Percentiles rank a stretch among this genome's conserved stretches.
phyloP scores from a whole-genome alignment of 768 basidiomycete genomes.

The Boletus tylopilopsis region DNA sequence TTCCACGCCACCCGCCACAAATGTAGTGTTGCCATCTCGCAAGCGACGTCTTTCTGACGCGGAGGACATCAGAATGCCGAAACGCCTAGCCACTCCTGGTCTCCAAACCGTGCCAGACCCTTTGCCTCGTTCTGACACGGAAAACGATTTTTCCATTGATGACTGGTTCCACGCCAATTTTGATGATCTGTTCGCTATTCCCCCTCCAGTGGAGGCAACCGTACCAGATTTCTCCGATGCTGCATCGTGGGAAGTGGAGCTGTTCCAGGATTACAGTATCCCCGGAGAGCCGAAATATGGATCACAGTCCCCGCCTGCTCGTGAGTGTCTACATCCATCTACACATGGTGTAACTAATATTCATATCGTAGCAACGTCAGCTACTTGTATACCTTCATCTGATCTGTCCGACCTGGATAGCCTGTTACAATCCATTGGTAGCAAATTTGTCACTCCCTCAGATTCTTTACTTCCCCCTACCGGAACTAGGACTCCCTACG shows the following conservation, averaged over 20 bases:
- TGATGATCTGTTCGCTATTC: constrained; percentile 25
- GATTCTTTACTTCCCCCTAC: background rate
- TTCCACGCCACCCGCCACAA: background rate
- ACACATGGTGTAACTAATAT: background rate
- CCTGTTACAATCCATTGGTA: constrained; percentile 6
- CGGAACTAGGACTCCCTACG: background rate
- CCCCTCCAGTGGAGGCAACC: constrained; percentile 21
- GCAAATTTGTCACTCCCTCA: background rate
- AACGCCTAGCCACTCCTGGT: constrained; percentile 25
- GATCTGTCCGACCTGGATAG: constrained; percentile 5
- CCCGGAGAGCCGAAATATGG: background rate
- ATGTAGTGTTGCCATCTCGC: constrained; percentile 1
- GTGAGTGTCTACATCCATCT: constrained; percentile 2
- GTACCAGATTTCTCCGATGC: constrained; percentile 26
- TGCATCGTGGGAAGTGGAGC: constrained; percentile 31
- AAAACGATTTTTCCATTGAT: constrained; percentile 27
- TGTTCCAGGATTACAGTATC: constrained; percentile 30
- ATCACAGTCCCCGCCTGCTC: background rate
- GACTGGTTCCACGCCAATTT: constrained; percentile 35
- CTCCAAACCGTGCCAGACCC: constrained; percentile 33
- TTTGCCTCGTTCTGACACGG: constrained; percentile 12
- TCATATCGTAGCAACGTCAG: background rate
- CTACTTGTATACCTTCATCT: background rate
- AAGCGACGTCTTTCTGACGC: constrained; percentile 39
- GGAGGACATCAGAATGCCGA: constrained; percentile 17